A percentile compares a stretch with the other conserved stretches of the same genome.
Conservation (phyloP, 805 yeast species). For the Tetrapisispora namnaoensis region DNA sequence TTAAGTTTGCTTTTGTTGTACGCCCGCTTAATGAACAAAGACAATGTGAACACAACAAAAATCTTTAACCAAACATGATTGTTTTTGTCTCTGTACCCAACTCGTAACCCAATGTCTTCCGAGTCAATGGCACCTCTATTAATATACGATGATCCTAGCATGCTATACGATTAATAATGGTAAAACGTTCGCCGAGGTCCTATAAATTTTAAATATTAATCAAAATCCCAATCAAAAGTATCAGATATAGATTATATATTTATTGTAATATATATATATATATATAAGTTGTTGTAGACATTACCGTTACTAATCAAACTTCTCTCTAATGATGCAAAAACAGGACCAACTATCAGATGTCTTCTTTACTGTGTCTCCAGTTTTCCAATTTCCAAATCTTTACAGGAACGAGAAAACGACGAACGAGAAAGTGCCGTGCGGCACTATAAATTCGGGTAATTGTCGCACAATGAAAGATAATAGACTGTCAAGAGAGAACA, state of each 20-base stretch:
- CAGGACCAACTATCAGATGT: too few species aligned
- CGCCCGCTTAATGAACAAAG: background rate
- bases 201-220: too few species aligned
- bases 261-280: too few species aligned
- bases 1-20: background rate
- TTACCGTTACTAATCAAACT: too few species aligned
- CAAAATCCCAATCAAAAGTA: too few species aligned
- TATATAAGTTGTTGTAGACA: too few species aligned
- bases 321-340: too few species aligned
- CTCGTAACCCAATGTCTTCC: background rate
- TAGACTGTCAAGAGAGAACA: too few species aligned
- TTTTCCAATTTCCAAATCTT: background rate
- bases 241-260: too few species aligned
- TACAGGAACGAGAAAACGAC: background rate
- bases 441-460: background rate
- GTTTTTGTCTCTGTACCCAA: background rate
- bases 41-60: background rate
- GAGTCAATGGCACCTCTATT: background rate
- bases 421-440: background rate
- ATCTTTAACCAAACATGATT: slow-evolving; percentile 1
- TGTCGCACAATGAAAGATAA: too few species aligned
- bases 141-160: background rate
- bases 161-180: background rate
- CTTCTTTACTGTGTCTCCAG: background rate
- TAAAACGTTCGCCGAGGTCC: too few species aligned